A percentile compares a stretch with the other conserved stretches of the same genome.
Evolutionary conservation across 495 filamentous ascomycete species (phyloP).

Genomic region (Talaromyces thailandensis): DNA sequence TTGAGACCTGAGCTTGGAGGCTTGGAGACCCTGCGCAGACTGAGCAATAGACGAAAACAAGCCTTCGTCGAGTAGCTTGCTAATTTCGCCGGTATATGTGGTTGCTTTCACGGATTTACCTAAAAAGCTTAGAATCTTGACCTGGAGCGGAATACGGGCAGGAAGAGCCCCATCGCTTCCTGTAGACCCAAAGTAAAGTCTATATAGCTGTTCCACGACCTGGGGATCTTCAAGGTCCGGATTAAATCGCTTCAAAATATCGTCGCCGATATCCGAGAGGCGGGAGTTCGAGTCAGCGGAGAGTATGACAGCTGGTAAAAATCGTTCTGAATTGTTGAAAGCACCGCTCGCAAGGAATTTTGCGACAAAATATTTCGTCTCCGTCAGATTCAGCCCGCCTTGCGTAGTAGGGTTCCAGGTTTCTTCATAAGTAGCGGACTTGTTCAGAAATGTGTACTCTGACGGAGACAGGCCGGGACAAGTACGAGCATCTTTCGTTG

Average conservation of each 20-base stretch:
- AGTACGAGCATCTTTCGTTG: constrained; percentile 28
- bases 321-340: constrained; percentile 70
- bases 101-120: constrained; percentile 67
- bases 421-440: constrained; percentile 46
- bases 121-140: constrained; percentile 62
- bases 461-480: constrained; percentile 62
- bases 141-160: constrained; percentile 61
- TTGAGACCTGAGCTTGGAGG: constrained; percentile 64
- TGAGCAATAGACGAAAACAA: constrained; percentile 39
- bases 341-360: constrained; percentile 74
- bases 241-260: constrained; percentile 67
- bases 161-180: constrained; percentile 34
- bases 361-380: constrained; percentile 58
- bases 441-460: constrained; percentile 65
- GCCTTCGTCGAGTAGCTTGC: constrained; percentile 60
- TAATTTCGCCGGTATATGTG: constrained; percentile 52
- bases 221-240: constrained; percentile 58
- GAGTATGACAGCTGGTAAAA: constrained; percentile 75
- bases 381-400: constrained; percentile 54
- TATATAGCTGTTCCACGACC: constrained; percentile 55
- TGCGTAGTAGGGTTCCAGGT: constrained; percentile 54
- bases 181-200: constrained; percentile 52
- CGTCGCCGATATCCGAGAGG: constrained; percentile 72
- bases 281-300: constrained; percentile 74
- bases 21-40: constrained; percentile 54